Conservation (phyloP, 768 basidiomycete genomes). For the Boletus eberwhitei region DNA sequence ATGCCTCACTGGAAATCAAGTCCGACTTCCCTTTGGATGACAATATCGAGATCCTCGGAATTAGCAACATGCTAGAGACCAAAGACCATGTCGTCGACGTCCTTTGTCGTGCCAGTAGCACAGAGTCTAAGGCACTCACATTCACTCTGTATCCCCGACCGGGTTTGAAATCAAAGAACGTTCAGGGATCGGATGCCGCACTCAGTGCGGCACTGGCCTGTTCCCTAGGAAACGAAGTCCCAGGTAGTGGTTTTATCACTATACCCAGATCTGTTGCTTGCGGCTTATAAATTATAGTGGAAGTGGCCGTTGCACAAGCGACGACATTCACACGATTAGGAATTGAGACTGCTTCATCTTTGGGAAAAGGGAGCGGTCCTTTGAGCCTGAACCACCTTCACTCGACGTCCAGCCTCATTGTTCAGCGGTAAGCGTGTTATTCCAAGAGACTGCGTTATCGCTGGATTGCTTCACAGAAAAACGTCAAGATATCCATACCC, state of each 20-base stretch:
- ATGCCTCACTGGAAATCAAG: neutral
- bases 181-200: neutral
- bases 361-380: neutral
- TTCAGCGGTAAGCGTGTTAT: neutral
- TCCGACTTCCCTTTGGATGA: conserved; percentile 1
- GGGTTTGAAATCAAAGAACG: neutral
- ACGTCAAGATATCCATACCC: neutral
- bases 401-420: neutral
- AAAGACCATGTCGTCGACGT: neutral
- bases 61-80: neutral
- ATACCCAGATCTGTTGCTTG: neutral
- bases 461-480: neutral
- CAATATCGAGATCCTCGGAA: conserved; percentile 1
- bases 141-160: neutral
- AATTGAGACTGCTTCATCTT: neutral
- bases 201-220: neutral
- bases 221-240: neutral
- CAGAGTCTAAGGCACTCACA: neutral
- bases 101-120: neutral
- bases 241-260: neutral
- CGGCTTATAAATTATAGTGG: neutral
- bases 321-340: neutral
- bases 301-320: neutral
- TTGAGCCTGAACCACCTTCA: neutral
- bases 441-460: neutral